Evolutionary conservation across 148 eudicot genomes (phyloP).

Genomic region (Polygonum maritimum): DNA sequence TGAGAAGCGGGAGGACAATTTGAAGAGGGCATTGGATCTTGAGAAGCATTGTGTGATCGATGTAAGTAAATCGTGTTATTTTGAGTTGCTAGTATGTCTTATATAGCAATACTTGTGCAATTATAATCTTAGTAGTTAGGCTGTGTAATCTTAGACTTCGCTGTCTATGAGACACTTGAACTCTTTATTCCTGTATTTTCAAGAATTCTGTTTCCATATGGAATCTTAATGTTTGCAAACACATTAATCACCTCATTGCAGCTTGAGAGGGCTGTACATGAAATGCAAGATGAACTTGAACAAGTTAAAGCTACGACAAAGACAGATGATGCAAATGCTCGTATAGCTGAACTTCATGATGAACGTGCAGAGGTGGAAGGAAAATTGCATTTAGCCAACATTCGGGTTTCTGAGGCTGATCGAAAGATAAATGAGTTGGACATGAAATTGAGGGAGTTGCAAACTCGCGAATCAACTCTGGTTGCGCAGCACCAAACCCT

Average conservation of each 20-base stretch:
- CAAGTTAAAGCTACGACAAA: constrained; percentile 45
- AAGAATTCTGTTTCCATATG: background rate
- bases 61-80: constrained; percentile 30
- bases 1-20: constrained; percentile 66
- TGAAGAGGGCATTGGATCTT: constrained; percentile 50
- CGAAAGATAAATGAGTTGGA: constrained; percentile 61
- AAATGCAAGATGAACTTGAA: constrained; percentile 40
- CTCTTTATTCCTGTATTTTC: background rate
- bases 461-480: constrained; percentile 65
- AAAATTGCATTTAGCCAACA: constrained; percentile 46
- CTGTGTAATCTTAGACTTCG: background rate
- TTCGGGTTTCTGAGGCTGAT: constrained; percentile 60
- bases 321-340: constrained; percentile 41
- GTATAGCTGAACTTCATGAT: constrained; percentile 45
- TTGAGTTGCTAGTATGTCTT: background rate
- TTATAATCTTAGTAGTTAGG: background rate
- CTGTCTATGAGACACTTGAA: background rate
- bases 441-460: constrained; percentile 68
- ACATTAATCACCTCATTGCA: constrained; percentile 21
- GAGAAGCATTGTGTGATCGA: constrained; percentile 60
- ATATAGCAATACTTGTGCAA: background rate
- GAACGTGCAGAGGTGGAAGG: constrained; percentile 51
- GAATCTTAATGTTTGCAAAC: background rate
- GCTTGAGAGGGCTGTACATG: constrained; percentile 81
- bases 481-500: constrained; percentile 50